phyloP scores from a whole-genome alignment of 441 rosid genomes.

The Eutrema salsugineum region DNA sequence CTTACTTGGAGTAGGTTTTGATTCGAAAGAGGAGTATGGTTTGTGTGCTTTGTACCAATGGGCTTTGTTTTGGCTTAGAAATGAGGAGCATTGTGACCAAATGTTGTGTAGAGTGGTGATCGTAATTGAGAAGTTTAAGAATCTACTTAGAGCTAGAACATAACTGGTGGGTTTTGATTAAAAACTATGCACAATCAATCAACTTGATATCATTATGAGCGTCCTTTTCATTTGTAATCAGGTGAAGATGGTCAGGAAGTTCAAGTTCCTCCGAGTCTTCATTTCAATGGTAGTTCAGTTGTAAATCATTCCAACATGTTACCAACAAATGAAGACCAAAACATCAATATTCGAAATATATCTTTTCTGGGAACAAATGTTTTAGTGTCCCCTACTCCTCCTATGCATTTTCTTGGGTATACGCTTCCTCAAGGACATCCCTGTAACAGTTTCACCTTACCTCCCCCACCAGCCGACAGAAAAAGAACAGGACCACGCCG shows the following conservation, averaged over 20 bases:
- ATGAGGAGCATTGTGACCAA: background rate
- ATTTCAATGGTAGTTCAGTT: conserved; percentile 34
- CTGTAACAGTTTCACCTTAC: conserved; percentile 67
- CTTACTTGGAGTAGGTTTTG: background rate
- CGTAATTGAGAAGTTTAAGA: background rate
- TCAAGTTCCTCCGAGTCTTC: conserved; percentile 42
- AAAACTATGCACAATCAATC: background rate
- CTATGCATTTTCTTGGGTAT: conserved; percentile 68
- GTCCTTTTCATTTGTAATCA: conserved; percentile 27
- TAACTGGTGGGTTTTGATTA: background rate
- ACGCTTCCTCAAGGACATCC: conserved; percentile 83
- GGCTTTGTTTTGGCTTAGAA: background rate
- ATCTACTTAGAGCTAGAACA: background rate
- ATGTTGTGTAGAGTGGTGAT: background rate
- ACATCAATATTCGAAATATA: conserved; percentile 13
- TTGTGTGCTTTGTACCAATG: background rate
- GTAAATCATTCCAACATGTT: conserved; percentile 31
- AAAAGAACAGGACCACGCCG: conserved; percentile 89
- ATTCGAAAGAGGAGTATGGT: background rate
- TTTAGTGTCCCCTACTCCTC: conserved; percentile 42
- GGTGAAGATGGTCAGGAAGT: conserved; percentile 71
- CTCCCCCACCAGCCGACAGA: conserved; percentile 90
- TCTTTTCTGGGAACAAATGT: conserved; percentile 21
- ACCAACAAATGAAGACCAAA: conserved; percentile 22
- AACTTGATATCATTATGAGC: background rate